Percentiles rank a stretch among this genome's conserved stretches.
Evolutionary conservation across 1,284 basidiomycete genomes (phyloP).

Genomic region (Moesziomyces antarcticus): DNA sequence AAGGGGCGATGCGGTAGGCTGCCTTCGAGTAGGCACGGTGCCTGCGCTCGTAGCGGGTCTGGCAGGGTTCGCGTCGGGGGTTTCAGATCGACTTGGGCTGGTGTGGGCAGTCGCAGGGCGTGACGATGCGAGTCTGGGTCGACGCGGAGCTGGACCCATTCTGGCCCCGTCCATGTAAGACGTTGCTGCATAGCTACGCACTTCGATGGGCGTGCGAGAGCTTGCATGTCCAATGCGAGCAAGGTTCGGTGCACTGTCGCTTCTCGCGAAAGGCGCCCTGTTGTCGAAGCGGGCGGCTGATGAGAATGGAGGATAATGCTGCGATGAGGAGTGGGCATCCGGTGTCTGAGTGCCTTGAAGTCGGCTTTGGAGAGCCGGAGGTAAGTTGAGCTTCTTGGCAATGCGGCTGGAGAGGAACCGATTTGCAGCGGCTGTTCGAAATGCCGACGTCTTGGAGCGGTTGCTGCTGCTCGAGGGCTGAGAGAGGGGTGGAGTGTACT

Average conservation of each 20-base stretch:
- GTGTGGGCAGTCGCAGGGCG: conserved; percentile 23
- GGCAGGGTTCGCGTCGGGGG: not conserved
- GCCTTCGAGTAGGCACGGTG: not conserved
- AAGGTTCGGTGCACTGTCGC: conserved; percentile 42
- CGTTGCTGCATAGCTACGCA: conserved; percentile 33
- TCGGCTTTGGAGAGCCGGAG: conserved; percentile 28
- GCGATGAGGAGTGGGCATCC: not conserved
- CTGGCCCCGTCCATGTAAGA: conserved; percentile 32
- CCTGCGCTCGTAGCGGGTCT: conserved; percentile 23
- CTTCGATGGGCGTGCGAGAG: conserved; percentile 23
- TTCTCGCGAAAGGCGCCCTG: conserved; percentile 24
- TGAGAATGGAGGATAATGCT: not conserved
- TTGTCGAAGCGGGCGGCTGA: not conserved
- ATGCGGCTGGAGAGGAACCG: conserved; percentile 43
- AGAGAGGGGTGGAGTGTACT: conserved; percentile 34
- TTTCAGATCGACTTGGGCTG: not conserved
- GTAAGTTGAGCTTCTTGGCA: conserved; percentile 41
- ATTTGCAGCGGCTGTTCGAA: conserved; percentile 39
- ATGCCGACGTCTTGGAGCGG: conserved; percentile 28
- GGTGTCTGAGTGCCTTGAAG: conserved; percentile 34
- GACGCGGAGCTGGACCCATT: conserved; percentile 42
- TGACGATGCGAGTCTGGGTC: conserved; percentile 5
- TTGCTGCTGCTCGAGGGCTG: conserved; percentile 10
- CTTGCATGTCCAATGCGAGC: conserved; percentile 1
- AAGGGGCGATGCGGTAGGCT: conserved; percentile 10